These are phyloP conservation scores for Lachancea fermentati DNA, from an alignment of 805 yeast genomes.

Conservation along the genomic window DNA sequence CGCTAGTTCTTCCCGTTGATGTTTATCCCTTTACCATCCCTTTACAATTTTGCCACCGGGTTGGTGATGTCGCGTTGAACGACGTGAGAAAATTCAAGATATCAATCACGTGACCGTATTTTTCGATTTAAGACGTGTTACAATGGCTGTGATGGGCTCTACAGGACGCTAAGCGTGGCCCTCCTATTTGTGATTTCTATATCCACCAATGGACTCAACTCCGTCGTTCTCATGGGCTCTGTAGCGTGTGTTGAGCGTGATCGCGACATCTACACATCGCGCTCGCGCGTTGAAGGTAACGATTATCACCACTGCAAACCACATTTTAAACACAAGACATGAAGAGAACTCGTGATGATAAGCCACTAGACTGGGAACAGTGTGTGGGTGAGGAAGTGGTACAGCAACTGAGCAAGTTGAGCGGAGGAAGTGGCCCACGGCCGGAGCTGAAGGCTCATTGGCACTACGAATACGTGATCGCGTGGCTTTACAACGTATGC, in stretches of 20 bases:
- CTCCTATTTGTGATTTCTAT: too few species aligned
- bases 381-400: conserved; percentile 21
- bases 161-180: too few species aligned
- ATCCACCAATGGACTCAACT: too few species aligned
- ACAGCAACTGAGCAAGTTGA: conserved; percentile 19
- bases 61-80: too few species aligned
- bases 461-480: conserved; percentile 30
- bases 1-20: neutral
- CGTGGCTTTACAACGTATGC: conserved; percentile 32
- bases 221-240: too few species aligned
- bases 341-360: conserved; percentile 8
- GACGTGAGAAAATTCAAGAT: too few species aligned
- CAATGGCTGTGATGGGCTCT: too few species aligned
- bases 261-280: too few species aligned
- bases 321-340: neutral
- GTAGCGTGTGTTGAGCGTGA: too few species aligned
- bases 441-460: conserved; percentile 18
- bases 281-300: too few species aligned
- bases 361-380: conserved; percentile 19
- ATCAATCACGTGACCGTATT: neutral
- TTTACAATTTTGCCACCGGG: neutral
- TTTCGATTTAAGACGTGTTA: too few species aligned
- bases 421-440: conserved; percentile 8
- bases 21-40: neutral
- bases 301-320: conserved; percentile 3